phyloP scores from a whole-genome alignment of 257 asterid genomes.

The Solanum rostratum region DNA sequence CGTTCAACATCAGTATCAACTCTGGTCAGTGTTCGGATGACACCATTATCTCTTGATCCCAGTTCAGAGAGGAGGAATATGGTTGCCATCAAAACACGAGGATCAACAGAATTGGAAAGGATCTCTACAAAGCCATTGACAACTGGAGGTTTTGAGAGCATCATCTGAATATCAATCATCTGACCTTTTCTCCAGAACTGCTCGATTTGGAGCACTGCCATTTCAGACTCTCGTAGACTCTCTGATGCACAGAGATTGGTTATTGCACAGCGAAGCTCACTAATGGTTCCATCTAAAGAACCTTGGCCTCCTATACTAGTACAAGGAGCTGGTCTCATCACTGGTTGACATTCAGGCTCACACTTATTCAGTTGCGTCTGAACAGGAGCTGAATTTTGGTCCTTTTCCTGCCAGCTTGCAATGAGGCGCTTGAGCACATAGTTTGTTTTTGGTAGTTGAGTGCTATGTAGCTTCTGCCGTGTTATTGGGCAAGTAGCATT shows the following conservation, averaged over 20 bases:
- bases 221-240: constrained; percentile 47
- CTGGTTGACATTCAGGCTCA: constrained; percentile 8
- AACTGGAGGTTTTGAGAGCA: constrained; percentile 60
- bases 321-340: constrained; percentile 23
- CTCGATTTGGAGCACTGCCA: constrained; percentile 47
- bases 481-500: constrained; percentile 70
- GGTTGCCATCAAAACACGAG: constrained; percentile 35
- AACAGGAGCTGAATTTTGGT: constrained; percentile 5
- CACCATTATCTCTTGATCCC: constrained; percentile 39
- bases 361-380: constrained; percentile 6
- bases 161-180: constrained; percentile 14
- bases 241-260: constrained; percentile 59
- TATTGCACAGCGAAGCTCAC: constrained; percentile 42
- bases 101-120: constrained; percentile 53
- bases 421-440: constrained; percentile 78
- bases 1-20: constrained; percentile 73
- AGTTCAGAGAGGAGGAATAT: constrained; percentile 50
- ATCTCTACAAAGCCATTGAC: constrained; percentile 63
- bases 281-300: constrained; percentile 27
- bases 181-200: constrained; percentile 29
- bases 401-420: constrained; percentile 60
- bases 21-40: constrained; percentile 51
- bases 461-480: constrained; percentile 50
- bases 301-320: constrained; percentile 46
- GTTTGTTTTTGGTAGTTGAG: constrained; percentile 57